A percentile compares a stretch with the other conserved stretches of the same genome.
Evolutionary conservation across 768 basidiomycete species (phyloP).

Genomic region (Lentinula guzmanii): DNA sequence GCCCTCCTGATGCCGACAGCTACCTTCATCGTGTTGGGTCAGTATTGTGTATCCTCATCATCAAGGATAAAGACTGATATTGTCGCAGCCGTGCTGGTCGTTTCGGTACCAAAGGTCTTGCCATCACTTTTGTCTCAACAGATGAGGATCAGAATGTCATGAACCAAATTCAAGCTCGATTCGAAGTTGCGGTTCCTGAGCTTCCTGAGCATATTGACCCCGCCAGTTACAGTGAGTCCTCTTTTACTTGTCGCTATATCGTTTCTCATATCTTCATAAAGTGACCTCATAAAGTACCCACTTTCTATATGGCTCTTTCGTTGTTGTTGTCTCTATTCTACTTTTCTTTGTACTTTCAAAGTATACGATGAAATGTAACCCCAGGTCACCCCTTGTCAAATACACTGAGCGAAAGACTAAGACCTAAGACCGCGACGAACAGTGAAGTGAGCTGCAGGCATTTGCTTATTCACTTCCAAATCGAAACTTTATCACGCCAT

Average conservation of each 20-base stretch:
- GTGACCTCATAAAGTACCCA: slow-evolving; percentile 42
- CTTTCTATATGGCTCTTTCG: not conserved
- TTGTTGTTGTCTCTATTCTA: not conserved
- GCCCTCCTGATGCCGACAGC: slow-evolving; percentile 93
- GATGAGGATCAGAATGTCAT: slow-evolving; percentile 94
- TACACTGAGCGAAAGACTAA: not conserved
- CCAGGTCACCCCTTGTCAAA: not conserved
- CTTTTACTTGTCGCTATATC: not conserved
- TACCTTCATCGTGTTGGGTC: slow-evolving; percentile 98
- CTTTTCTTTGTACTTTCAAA: not conserved
- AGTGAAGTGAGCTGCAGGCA: too few species aligned
- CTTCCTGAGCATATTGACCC: slow-evolving; percentile 92
- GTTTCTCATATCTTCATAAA: slow-evolving; percentile 11
- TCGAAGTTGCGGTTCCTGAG: slow-evolving; percentile 96
- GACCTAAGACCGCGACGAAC: too few species aligned
- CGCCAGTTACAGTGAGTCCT: slow-evolving; percentile 81
- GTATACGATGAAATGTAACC: not conserved
- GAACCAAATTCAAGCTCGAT: slow-evolving; percentile 89
- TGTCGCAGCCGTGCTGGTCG: slow-evolving; percentile 84
- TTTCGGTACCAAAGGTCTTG: slow-evolving; percentile 98
- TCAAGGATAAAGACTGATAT: not conserved
- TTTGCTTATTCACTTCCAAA: slow-evolving; percentile 9
- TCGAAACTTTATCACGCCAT: slow-evolving; percentile 12
- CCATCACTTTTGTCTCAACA: slow-evolving; percentile 92
- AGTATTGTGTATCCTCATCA: slow-evolving; percentile 17